Conservation (phyloP, 108 stramenopile genomes). For the Nitzschia sp. region DNA sequence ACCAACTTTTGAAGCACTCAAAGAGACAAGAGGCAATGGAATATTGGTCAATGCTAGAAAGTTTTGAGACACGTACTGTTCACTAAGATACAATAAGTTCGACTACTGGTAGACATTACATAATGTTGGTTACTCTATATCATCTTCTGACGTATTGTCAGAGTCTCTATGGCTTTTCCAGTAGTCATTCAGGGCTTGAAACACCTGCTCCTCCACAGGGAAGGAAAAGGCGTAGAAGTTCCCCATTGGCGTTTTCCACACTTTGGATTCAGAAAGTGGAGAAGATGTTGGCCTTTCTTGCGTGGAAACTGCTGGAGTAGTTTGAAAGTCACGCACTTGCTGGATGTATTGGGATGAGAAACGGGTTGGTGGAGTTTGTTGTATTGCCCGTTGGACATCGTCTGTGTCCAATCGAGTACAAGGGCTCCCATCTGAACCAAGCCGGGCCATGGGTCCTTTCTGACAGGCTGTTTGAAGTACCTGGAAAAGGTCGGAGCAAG, state of each 20-base stretch:
- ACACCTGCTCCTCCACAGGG: constrained; percentile 28
- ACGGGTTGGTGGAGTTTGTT: constrained; percentile 47
- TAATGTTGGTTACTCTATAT: not conserved
- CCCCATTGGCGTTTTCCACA: constrained; percentile 29
- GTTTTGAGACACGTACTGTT: too few relatives aligned
- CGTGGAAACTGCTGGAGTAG: not conserved
- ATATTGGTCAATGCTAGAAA: too few relatives aligned
- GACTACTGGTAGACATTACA: too few relatives aligned
- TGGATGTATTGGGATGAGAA: constrained; percentile 38
- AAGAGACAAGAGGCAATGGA: too few relatives aligned
- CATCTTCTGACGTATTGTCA: not conserved
- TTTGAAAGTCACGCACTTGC: constrained; percentile 31
- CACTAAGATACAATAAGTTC: too few relatives aligned
- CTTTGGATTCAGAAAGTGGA: not conserved
- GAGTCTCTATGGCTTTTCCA: constrained; percentile 16
- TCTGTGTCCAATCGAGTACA: constrained; percentile 39
- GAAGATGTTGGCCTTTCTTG: not conserved
- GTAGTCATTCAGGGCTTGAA: constrained; percentile 24
- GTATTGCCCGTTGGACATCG: constrained; percentile 55
- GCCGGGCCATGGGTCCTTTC: constrained; percentile 54
- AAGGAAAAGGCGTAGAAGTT: constrained; percentile 32
- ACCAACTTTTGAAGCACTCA: constrained; percentile 20
- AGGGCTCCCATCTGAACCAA: constrained; percentile 7
- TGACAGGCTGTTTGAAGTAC: constrained; percentile 66
- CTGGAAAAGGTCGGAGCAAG: constrained; percentile 69